A percentile compares a stretch with the other conserved stretches of the same genome.
These are phyloP conservation scores for Wallemia ichthyophaga DNA, from an alignment of 1,284 basidiomycete species.

Conservation along the genomic window DNA sequence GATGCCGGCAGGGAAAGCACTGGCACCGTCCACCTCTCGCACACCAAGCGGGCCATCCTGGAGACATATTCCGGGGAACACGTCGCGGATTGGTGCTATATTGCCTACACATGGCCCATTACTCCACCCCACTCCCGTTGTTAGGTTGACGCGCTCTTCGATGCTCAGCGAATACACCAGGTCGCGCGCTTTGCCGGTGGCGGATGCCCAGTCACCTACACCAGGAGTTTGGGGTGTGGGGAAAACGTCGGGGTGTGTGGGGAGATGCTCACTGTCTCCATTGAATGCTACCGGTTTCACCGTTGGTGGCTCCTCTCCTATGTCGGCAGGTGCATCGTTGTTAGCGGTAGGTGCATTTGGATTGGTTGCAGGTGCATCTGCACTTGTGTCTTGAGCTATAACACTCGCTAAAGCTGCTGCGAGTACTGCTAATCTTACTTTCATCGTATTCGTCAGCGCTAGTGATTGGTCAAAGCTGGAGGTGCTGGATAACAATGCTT, in stretches of 20 bases:
- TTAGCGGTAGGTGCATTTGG: not conserved
- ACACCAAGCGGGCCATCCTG: conserved; percentile 27
- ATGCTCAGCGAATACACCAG: conserved; percentile 16
- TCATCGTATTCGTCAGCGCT: too few species aligned
- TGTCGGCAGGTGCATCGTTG: not conserved
- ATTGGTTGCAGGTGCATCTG: not conserved
- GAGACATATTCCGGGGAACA: conserved; percentile 37
- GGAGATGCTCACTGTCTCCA: not conserved
- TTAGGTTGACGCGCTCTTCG: conserved; percentile 20
- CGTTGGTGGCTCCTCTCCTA: not conserved
- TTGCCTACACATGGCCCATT: conserved; percentile 33
- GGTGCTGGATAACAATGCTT: not conserved
- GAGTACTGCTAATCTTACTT: too few species aligned
- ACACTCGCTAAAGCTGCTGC: not conserved
- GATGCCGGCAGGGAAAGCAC: conserved; percentile 39
- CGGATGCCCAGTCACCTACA: conserved; percentile 11
- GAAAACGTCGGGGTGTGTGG: conserved; percentile 2
- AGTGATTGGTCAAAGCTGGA: too few species aligned
- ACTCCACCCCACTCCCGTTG: conserved; percentile 17
- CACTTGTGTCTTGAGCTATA: not conserved
- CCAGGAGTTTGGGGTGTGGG: conserved; percentile 6
- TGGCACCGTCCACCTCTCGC: conserved; percentile 28
- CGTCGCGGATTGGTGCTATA: conserved; percentile 28
- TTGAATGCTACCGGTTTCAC: not conserved
- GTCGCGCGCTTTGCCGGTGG: conserved; percentile 13